Evolutionary conservation across 2,329 filamentous ascomycete genomes (phyloP).

Genomic region (Neodidymelliopsis sp.): DNA sequence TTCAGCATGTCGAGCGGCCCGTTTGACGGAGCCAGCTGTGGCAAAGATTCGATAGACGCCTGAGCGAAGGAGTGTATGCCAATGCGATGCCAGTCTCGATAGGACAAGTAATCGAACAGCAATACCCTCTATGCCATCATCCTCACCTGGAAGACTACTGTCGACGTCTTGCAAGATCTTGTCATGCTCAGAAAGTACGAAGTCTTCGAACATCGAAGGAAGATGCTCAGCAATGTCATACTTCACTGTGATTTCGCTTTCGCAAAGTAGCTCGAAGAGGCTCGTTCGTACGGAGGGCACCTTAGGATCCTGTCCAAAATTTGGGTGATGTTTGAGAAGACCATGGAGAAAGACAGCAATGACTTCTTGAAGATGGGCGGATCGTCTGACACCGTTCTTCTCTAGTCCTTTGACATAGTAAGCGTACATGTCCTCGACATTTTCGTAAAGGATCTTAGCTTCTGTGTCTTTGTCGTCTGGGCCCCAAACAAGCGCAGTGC

Average conservation of each 20-base stretch:
- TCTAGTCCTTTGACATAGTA: constrained; percentile 76
- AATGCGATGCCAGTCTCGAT: constrained; percentile 77
- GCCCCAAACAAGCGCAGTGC: constrained; percentile 38
- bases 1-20: constrained; percentile 73
- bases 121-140: constrained; percentile 79
- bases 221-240: constrained; percentile 75
- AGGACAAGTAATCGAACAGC: constrained; percentile 81
- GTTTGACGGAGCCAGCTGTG: constrained; percentile 75
- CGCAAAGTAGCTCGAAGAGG: constrained; percentile 74
- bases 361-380: constrained; percentile 70
- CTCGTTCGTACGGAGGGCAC: constrained; percentile 72
- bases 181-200: constrained; percentile 83
- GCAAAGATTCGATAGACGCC: constrained; percentile 96
- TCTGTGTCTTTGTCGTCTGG: constrained; percentile 33
- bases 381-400: constrained; percentile 69
- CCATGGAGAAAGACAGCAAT: constrained; percentile 74
- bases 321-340: constrained; percentile 71
- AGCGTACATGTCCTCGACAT: constrained; percentile 77
- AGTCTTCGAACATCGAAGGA: constrained; percentile 79
- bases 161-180: constrained; percentile 84
- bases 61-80: constrained; percentile 84
- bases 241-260: constrained; percentile 74
- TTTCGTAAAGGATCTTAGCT: constrained; percentile 60
- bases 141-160: constrained; percentile 76
- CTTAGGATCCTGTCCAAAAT: constrained; percentile 68